Evolutionary conservation across 1,284 basidiomycete species (phyloP).

Genomic region (Flammula alnicola): DNA sequence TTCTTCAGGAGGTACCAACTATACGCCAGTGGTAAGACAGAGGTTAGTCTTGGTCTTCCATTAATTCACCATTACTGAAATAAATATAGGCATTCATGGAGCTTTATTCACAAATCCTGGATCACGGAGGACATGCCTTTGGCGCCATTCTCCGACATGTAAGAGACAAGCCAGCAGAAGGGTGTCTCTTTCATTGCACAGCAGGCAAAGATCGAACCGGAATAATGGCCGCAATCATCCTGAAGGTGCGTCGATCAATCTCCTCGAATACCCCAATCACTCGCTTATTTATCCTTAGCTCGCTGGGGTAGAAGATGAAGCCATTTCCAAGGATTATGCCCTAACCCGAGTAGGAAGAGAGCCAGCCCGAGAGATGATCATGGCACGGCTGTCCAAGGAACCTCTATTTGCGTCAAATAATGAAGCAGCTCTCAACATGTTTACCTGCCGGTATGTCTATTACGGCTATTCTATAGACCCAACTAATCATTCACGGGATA

Average conservation of each 20-base stretch:
- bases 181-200: conserved; percentile 76
- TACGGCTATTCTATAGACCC: neutral
- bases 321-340: conserved; percentile 74
- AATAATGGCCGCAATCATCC: conserved; percentile 70
- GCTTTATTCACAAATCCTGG: conserved; percentile 78
- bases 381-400: conserved; percentile 66
- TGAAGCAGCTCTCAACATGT: conserved; percentile 77
- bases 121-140: conserved; percentile 69
- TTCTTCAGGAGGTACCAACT: conserved; percentile 64
- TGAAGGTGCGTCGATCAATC: conserved; percentile 54
- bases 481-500: conserved; percentile 35
- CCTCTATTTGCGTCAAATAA: conserved; percentile 72
- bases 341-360: conserved; percentile 77
- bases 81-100: conserved; percentile 71
- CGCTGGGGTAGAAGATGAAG: conserved; percentile 65
- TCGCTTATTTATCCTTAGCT: conserved; percentile 48
- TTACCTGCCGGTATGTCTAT: conserved; percentile 65
- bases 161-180: conserved; percentile 65
- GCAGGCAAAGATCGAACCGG: conserved; percentile 85
- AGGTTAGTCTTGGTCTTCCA: conserved; percentile 46
- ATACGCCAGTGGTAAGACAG: conserved; percentile 80
- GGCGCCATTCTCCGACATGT: conserved; percentile 70
- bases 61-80: conserved; percentile 3
- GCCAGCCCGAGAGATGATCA: conserved; percentile 69
- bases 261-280: neutral